Conservation (phyloP, 1,284 basidiomycete genomes). For the Pyrrhoderma lamaoense region DNA sequence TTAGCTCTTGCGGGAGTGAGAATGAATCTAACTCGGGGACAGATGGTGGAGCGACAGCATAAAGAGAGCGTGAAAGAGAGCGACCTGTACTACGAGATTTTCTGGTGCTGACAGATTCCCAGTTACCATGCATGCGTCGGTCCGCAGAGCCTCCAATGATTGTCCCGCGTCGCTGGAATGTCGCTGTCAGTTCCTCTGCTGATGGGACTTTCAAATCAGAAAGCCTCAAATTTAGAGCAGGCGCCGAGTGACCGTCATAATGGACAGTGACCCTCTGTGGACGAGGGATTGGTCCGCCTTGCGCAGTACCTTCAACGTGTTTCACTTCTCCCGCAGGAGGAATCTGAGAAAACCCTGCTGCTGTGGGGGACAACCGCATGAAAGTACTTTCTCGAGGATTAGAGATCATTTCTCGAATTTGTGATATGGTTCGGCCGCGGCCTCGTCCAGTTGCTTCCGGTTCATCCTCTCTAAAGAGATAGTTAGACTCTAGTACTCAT, state of each 20-base stretch:
- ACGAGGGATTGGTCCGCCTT: slow-evolving; percentile 3
- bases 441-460: slow-evolving; percentile 1
- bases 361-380: slow-evolving; percentile 40
- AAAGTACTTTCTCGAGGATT: slow-evolving; percentile 50
- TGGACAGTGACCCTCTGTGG: slow-evolving; percentile 49
- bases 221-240: slow-evolving; percentile 54
- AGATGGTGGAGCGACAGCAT: slow-evolving; percentile 7
- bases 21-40: not conserved
- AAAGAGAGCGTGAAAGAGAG: slow-evolving; percentile 10
- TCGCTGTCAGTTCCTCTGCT: slow-evolving; percentile 29
- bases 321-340: slow-evolving; percentile 19
- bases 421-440: slow-evolving; percentile 8
- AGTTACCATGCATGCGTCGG: not conserved
- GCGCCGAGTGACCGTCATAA: slow-evolving; percentile 41
- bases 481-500: not conserved
- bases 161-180: slow-evolving; percentile 22
- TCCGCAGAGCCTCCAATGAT: slow-evolving; percentile 4
- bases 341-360: slow-evolving; percentile 29
- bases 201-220: slow-evolving; percentile 44
- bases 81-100: not conserved
- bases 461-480: not conserved
- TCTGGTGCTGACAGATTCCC: not conserved
- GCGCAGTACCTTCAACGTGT: slow-evolving; percentile 1
- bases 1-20: slow-evolving; percentile 2
- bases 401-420: slow-evolving; percentile 40